A percentile compares a stretch with the other conserved stretches of the same genome.
Conservation (phyloP, 306 rosid genomes). For the Casuarina glauca region DNA sequence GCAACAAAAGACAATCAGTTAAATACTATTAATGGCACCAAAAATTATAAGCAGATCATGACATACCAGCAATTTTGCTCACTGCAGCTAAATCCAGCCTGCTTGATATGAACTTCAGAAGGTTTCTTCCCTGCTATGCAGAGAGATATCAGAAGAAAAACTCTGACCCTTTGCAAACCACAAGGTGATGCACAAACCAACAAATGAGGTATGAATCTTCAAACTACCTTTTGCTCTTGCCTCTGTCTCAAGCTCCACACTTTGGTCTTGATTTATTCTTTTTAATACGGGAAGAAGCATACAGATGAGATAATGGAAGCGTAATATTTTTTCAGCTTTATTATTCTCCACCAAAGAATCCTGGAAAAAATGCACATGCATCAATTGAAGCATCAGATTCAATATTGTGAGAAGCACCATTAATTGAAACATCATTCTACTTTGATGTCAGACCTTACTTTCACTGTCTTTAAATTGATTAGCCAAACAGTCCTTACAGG, state of each 20-base stretch:
- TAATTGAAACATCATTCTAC: constrained; percentile 29
- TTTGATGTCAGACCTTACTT: constrained; percentile 94
- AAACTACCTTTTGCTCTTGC: constrained; percentile 61
- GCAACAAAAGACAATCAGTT: constrained; percentile 23
- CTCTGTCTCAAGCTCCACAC: constrained; percentile 66
- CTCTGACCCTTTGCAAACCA: neutral
- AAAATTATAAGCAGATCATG: constrained; percentile 13
- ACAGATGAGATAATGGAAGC: constrained; percentile 79
- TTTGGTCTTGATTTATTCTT: constrained; percentile 68
- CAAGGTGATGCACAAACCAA: constrained; percentile 25
- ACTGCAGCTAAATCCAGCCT: constrained; percentile 51
- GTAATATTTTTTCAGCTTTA: constrained; percentile 68
- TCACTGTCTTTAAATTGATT: constrained; percentile 65
- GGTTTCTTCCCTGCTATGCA: constrained; percentile 58
- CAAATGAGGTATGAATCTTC: constrained; percentile 18
- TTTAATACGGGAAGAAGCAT: constrained; percentile 88
- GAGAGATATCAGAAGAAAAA: constrained; percentile 9
- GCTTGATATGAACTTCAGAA: constrained; percentile 72
- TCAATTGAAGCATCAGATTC: constrained; percentile 37
- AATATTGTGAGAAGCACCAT: constrained; percentile 24
- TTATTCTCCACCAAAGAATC: constrained; percentile 54
- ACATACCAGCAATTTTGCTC: constrained; percentile 60
- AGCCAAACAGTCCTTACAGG: constrained; percentile 81
- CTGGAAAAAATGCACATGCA: constrained; percentile 52
- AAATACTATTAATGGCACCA: constrained; percentile 25